Evolutionary conservation across 495 filamentous ascomycete genomes (phyloP).

Genomic region (Neurospora sp.): DNA sequence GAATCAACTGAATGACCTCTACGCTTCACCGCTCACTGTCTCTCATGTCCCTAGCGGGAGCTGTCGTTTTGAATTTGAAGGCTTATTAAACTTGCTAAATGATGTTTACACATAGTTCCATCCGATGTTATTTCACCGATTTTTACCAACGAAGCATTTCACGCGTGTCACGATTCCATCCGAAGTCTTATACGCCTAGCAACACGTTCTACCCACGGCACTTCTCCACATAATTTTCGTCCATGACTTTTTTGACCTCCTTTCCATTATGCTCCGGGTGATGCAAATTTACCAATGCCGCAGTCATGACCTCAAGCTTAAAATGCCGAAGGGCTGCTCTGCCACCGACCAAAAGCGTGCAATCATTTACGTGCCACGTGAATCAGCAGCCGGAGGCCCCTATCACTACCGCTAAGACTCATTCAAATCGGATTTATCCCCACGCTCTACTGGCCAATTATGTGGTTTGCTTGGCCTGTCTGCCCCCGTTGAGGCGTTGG

Average conservation of each 20-base stretch:
- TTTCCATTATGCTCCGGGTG: neutral
- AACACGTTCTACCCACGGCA: neutral
- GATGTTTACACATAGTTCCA: neutral
- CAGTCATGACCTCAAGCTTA: neutral
- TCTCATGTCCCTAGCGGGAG: neutral
- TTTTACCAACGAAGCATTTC: neutral
- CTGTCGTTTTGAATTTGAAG: too few relatives aligned
- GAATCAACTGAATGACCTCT: neutral
- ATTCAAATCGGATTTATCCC: too few relatives aligned
- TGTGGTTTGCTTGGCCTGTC: too few relatives aligned
- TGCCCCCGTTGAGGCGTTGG: too few relatives aligned
- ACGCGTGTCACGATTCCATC: neutral
- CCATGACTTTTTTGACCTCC: neutral
- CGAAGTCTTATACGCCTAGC: too few relatives aligned
- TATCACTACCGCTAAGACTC: too few relatives aligned
- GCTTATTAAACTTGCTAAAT: too few relatives aligned
- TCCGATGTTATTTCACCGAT: neutral
- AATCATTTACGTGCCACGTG: neutral
- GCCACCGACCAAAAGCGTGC: neutral
- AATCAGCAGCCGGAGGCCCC: too few relatives aligned
- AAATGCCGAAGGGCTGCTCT: neutral
- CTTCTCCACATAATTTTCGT: neutral
- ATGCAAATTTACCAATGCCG: neutral
- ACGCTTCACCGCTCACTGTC: neutral
- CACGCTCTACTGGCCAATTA: too few relatives aligned